A percentile compares a stretch with the other conserved stretches of the same genome.
phyloP scores from a whole-genome alignment of 164 flowering plant genomes.

The Vitis amurensis region DNA sequence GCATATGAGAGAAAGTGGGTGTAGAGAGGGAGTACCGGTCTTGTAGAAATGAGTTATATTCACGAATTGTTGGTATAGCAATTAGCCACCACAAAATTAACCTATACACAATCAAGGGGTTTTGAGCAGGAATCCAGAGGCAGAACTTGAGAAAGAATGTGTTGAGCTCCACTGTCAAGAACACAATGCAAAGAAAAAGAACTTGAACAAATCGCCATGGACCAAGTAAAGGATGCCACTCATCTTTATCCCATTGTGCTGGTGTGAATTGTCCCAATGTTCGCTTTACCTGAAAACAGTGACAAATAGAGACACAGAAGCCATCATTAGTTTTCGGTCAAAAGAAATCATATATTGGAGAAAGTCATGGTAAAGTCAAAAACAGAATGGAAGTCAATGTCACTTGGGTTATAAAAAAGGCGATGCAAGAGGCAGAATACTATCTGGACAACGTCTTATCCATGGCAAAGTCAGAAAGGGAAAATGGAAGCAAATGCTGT shows the following conservation, averaged over 20 bases:
- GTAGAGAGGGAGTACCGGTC: conserved; percentile 57
- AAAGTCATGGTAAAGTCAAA: no score
- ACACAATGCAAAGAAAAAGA: conserved; percentile 77
- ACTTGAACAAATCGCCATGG: conserved; percentile 99
- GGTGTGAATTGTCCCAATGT: conserved; percentile 97
- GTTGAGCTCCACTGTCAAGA: conserved; percentile 93
- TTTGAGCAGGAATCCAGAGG: conserved; percentile 97
- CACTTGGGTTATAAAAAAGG: no score
- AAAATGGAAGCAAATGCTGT: no score
- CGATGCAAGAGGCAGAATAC: neutral
- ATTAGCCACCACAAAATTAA: conserved; percentile 95
- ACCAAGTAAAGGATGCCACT: conserved; percentile 96
- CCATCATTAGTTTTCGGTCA: no score
- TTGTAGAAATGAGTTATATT: conserved; percentile 90
- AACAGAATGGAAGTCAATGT: no score
- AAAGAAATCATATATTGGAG: no score
- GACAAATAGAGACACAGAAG: no score
- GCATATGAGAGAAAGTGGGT: neutral
- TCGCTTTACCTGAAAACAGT: conserved; percentile 63
- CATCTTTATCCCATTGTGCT: conserved; percentile 99
- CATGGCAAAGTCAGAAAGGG: no score
- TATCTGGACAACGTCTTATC: no score
- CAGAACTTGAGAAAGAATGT: conserved; percentile 97
- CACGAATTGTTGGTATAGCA: conserved; percentile 94
- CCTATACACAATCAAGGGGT: conserved; percentile 83